Conservation (phyloP, 1,284 basidiomycete genomes). For the Leucoagaricus sp. region DNA sequence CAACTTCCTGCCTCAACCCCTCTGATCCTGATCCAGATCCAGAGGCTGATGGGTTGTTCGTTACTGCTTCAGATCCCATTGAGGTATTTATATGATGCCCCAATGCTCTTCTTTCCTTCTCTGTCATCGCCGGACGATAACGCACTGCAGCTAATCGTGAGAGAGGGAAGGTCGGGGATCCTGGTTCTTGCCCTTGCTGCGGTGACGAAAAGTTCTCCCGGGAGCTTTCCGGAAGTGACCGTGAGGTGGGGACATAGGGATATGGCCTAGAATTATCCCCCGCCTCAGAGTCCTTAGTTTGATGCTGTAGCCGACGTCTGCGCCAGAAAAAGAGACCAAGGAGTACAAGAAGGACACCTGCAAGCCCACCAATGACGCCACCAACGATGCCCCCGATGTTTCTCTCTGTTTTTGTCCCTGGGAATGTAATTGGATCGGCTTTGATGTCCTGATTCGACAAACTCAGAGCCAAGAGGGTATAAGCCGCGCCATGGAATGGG, state of each 20-base stretch:
- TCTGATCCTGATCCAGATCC: neutral
- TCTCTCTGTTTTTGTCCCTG: too few relatives aligned
- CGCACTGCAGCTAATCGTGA: neutral
- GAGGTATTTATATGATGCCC: too few relatives aligned
- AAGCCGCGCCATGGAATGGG: constrained; percentile 1
- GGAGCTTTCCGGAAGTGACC: neutral
- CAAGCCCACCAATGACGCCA: constrained; percentile 5
- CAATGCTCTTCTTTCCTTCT: neutral
- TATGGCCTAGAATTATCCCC: neutral
- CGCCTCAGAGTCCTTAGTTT: too few relatives aligned
- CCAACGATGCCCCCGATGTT: constrained; percentile 7
- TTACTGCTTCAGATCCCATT: neutral
- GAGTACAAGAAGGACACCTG: neutral
- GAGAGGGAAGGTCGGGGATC: neutral
- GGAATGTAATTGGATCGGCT: neutral
- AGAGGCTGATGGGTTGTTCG: neutral
- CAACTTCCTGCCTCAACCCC: constrained; percentile 16
- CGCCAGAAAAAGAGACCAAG: constrained; percentile 1
- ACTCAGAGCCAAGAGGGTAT: neutral
- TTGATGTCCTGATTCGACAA: neutral
- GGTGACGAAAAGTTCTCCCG: too few relatives aligned
- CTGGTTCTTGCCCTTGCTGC: too few relatives aligned
- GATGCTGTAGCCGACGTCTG: neutral
- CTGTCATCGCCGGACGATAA: neutral
- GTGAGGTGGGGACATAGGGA: neutral